phyloP scores from a whole-genome alignment of 331 rosid species.

The Cucumis variabilis region DNA sequence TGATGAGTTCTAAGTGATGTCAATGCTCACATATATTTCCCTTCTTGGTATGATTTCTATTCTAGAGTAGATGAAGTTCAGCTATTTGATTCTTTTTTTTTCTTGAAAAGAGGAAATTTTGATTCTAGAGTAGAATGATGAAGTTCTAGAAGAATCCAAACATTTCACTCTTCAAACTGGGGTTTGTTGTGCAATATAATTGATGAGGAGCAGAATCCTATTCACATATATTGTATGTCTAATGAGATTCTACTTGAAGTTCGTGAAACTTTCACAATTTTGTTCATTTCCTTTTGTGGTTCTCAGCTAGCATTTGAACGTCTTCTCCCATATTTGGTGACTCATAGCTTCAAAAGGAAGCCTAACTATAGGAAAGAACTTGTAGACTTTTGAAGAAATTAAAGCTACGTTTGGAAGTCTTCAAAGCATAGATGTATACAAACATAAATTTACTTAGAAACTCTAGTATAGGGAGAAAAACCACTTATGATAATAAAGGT shows the following conservation, averaged over 20 bases:
- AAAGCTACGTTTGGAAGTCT: neutral
- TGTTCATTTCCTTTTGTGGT: neutral
- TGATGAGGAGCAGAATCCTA: neutral
- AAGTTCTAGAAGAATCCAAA: neutral
- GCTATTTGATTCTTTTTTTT: too few relatives aligned
- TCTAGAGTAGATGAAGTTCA: neutral
- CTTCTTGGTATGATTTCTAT: neutral
- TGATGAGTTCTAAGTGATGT: neutral
- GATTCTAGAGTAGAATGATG: neutral
- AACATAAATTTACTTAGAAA: too few relatives aligned
- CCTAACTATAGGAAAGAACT: neutral
- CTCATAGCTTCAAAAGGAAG: constrained; percentile 1
- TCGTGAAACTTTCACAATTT: neutral
- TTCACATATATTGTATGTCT: neutral
- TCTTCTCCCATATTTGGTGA: neutral
- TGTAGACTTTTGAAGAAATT: neutral
- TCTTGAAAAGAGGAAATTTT: too few relatives aligned
- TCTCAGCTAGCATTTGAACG: neutral
- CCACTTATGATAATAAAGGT: too few relatives aligned
- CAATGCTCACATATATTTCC: neutral
- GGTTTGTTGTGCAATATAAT: neutral
- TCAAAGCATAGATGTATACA: too few relatives aligned
- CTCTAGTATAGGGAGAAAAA: too few relatives aligned
- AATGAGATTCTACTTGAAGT: neutral
- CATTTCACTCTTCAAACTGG: constrained; percentile 11